Percentiles rank a stretch among this genome's conserved stretches.
Evolutionary conservation across 2,329 filamentous ascomycete species (phyloP).

Genomic region (Talaromyces sp.): DNA sequence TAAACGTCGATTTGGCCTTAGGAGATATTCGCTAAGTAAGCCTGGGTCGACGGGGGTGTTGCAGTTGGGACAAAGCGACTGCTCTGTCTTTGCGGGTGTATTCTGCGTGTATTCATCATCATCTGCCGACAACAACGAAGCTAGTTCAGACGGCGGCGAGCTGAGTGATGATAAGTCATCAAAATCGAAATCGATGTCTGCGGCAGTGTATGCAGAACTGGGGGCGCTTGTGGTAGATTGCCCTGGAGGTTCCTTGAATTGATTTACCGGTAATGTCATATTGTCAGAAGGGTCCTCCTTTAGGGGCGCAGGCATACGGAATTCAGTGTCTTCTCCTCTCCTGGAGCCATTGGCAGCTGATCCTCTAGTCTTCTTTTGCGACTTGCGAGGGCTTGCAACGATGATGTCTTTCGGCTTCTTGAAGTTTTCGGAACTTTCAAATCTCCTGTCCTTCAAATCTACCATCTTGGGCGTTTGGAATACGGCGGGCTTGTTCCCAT

Average conservation of each 20-base stretch:
- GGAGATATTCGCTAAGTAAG: constrained; percentile 53
- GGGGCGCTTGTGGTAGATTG: constrained; percentile 25
- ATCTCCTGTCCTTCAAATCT: background rate
- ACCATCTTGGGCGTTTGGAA: background rate
- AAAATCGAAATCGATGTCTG: constrained; percentile 22
- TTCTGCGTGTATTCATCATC: background rate
- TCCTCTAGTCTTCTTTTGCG: background rate
- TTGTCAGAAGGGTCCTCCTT: background rate
- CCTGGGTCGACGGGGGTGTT: constrained; percentile 55
- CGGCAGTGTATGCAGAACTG: constrained; percentile 29
- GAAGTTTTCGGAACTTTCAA: background rate
- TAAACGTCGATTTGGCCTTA: constrained; percentile 32
- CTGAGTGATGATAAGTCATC: constrained; percentile 28
- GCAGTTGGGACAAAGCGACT: constrained; percentile 65
- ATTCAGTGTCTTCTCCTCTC: background rate
- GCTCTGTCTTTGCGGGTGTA: background rate
- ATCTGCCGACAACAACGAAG: background rate
- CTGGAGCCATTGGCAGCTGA: background rate
- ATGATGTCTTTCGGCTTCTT: background rate
- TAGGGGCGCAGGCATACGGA: constrained; percentile 11
- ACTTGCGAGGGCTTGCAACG: background rate
- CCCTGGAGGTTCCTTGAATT: constrained; percentile 26
- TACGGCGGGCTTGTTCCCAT: background rate
- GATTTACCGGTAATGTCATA: background rate
- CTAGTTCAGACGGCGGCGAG: constrained; percentile 19